Percentiles rank a stretch among this genome's conserved stretches.
phyloP scores from a whole-genome alignment of 768 basidiomycete species.

The Asterophora lycoperdoides region DNA sequence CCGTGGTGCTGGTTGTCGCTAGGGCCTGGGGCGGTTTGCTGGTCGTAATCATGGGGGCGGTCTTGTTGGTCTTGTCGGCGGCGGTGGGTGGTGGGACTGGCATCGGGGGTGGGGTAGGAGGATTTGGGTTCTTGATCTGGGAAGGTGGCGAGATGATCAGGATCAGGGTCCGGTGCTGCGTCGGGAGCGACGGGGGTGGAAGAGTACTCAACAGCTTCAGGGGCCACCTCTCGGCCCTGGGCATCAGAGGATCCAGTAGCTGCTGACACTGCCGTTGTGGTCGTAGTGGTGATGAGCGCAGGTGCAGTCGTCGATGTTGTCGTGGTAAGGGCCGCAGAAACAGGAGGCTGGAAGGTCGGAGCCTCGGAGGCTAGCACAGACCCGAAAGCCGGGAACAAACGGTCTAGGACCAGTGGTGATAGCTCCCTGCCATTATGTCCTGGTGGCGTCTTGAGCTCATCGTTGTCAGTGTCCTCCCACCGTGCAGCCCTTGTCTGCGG shows the following conservation, averaged over 20 bases:
- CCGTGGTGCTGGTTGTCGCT: not conserved
- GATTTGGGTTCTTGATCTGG: conserved; percentile 7
- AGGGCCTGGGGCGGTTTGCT: not conserved
- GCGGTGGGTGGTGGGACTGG: conserved; percentile 6
- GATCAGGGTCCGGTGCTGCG: conserved; percentile 4
- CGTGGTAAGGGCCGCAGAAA: too few relatives aligned
- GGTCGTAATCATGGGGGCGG: not conserved
- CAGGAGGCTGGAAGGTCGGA: not conserved
- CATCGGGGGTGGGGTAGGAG: conserved; percentile 7
- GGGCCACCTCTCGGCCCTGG: not conserved
- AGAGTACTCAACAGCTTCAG: conserved; percentile 20
- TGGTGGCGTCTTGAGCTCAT: conserved; percentile 21
- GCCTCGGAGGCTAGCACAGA: not conserved
- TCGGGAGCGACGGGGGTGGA: conserved; percentile 11
- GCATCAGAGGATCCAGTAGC: not conserved
- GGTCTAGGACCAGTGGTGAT: conserved; percentile 16
- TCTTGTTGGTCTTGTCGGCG: not conserved
- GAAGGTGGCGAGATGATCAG: conserved; percentile 12
- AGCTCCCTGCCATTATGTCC: conserved; percentile 9
- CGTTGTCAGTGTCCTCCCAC: conserved; percentile 15
- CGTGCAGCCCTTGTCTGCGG: conserved; percentile 5
- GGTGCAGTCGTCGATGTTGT: too few relatives aligned
- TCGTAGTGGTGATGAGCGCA: not conserved
- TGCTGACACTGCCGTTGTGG: conserved; percentile 3
- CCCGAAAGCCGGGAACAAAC: conserved; percentile 10